A percentile compares a stretch with the other conserved stretches of the same genome.
Conservation (phyloP, 73 alveolate species). For the Effrenium voratum region DNA sequence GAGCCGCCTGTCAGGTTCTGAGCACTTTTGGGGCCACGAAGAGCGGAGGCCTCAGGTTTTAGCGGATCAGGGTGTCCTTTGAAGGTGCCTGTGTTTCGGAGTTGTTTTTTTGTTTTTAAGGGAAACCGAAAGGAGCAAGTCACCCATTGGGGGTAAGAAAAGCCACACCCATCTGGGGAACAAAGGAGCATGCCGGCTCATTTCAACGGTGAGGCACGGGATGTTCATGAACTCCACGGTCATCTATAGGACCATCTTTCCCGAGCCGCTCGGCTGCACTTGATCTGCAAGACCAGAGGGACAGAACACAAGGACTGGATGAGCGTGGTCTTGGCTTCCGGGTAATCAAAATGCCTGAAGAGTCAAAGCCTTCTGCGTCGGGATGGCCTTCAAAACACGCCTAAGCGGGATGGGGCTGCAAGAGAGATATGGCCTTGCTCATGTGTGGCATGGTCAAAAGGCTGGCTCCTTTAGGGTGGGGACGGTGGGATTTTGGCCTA, state of each 20-base stretch:
- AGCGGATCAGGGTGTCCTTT: too few species aligned
- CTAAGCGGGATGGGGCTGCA: too few species aligned
- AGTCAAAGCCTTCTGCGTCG: not conserved
- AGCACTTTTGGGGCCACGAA: conserved; percentile 91
- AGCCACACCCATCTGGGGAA: too few species aligned
- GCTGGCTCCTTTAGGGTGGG: too few species aligned
- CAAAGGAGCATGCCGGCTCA: too few species aligned
- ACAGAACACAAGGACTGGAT: not conserved
- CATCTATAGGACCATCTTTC: conserved; percentile 76
- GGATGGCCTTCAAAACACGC: not conserved
- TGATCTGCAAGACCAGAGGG: not conserved
- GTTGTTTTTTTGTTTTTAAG: too few species aligned
- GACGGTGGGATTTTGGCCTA: too few species aligned
- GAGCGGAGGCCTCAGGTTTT: not conserved
- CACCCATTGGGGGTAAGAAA: too few species aligned
- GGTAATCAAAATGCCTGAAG: not conserved
- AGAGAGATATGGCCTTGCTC: too few species aligned
- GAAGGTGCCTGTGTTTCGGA: too few species aligned
- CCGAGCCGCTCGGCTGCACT: conserved; percentile 39
- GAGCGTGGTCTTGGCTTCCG: not conserved
- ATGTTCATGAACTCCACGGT: conserved; percentile 92
- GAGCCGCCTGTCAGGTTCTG: conserved; percentile 69
- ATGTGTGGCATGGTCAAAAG: too few species aligned
- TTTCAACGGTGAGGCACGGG: conserved; percentile 91
- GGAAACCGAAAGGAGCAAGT: too few species aligned